These are phyloP conservation scores for Capsella rubella DNA, from an alignment of 441 rosid genomes.

Conservation along the genomic window DNA sequence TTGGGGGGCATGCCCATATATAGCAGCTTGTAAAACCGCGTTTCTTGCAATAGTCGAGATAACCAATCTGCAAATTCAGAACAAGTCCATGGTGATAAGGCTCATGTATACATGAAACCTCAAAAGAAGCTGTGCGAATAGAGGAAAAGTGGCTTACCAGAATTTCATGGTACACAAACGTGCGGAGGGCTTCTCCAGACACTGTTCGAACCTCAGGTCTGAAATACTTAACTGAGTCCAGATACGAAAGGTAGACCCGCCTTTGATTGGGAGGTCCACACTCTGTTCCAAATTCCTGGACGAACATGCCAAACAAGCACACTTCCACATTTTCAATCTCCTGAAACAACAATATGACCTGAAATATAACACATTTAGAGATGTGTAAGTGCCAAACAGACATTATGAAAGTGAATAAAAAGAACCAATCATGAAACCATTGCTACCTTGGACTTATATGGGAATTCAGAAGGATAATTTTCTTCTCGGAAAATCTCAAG, in stretches of 20 bases:
- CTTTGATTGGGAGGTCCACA: constrained; percentile 76
- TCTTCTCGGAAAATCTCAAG: constrained; percentile 87
- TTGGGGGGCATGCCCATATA: constrained; percentile 98
- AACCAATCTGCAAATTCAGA: constrained; percentile 71
- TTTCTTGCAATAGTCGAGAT: constrained; percentile 93
- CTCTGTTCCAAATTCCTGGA: constrained; percentile 95
- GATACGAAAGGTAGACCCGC: constrained; percentile 88
- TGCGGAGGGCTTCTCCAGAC: constrained; percentile 95
- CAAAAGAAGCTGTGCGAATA: constrained; percentile 8
- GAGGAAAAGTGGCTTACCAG: constrained; percentile 57
- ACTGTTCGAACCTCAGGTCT: constrained; percentile 89
- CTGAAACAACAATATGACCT: constrained; percentile 92
- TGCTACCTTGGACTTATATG: constrained; percentile 90
- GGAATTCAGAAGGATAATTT: constrained; percentile 80
- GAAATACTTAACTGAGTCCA: constrained; percentile 94
- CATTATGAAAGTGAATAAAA: constrained; percentile 12
- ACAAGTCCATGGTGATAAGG: not conserved
- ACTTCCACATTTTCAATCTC: constrained; percentile 99
- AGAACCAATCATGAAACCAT: constrained; percentile 12
- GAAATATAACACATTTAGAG: constrained; percentile 30
- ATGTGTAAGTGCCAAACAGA: constrained; percentile 2
- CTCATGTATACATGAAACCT: not conserved
- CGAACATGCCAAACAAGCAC: constrained; percentile 95
- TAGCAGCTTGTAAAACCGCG: constrained; percentile 98
- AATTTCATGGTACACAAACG: constrained; percentile 97